Base-by-base conservation (phyloP, 2,329 filamentous ascomycete species). In the Escovopsis sp. region DNA sequence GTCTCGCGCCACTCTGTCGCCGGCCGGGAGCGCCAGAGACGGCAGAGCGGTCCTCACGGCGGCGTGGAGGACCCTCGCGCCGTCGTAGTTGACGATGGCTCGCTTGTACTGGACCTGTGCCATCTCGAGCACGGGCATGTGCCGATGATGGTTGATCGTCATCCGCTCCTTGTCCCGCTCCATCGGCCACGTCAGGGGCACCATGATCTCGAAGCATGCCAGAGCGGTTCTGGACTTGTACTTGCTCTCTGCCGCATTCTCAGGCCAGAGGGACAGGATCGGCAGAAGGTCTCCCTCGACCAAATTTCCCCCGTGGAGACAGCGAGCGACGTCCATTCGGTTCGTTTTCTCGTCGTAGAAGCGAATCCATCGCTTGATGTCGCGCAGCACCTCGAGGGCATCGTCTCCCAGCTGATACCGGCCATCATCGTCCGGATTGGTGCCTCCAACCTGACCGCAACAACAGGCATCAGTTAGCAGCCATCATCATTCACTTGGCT, bases 341-440 rank as follows among this genome's bases (percentile, higher is more conserved):
- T 94, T 92, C 44, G 79, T 76, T 55, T 92, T 92, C 53, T 93
- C 83, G 56, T 94, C 87, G 65, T 90, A 90, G 43, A 94, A 75
- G 47, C 85, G 86, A 45, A 98, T 70, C 90, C 90, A 98, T 72
- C 80, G 79, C 53, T 90, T 88, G 36, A 98, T 69, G 59, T 98
- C 90, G 42, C 88, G 86, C 38, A 98, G 66, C 50, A 87, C 90
- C 39, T 90, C 83, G 40, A 93, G 66, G 11, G 87, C 88, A 53
- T 94, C 88, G 57, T 96, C 88, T 57, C 90, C 90, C 26, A 96
- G 75, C 30, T 84, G 70, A 56, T 98, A 98, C 50, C 70, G 70
- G 38, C 82, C 82, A 50, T 86, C 78, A 48, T 88, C 78, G 45
- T 84, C 80, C 35, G 76, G 67, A 47, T 81, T 81, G 48, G 76